phyloP scores from a whole-genome alignment of 2,329 filamentous ascomycete species.

The Cadophora sp. region DNA sequence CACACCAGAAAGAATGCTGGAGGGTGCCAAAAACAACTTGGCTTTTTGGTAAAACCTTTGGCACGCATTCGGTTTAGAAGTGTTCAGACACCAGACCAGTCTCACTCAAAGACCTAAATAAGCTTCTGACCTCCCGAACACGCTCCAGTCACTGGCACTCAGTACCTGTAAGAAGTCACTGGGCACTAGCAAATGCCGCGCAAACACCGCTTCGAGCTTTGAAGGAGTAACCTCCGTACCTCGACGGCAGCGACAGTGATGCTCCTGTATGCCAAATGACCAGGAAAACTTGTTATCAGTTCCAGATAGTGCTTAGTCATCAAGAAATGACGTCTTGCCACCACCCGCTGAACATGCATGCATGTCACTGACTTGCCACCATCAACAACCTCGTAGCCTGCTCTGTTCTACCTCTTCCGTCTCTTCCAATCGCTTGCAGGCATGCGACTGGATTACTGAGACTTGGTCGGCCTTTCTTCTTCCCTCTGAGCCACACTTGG shows the following conservation, averaged over 20 bases:
- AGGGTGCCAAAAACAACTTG: neutral
- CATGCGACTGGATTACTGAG: conserved; percentile 15
- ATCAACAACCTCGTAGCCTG: conserved; percentile 1
- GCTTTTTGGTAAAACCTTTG: neutral
- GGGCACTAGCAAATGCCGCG: neutral
- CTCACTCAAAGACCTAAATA: neutral
- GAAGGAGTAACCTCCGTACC: neutral
- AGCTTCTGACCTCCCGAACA: neutral
- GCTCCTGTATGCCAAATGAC: neutral
- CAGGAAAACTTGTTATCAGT: conserved; percentile 5
- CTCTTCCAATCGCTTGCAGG: conserved; percentile 4
- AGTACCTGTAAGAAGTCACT: neutral
- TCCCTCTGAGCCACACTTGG: conserved; percentile 15
- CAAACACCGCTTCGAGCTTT: no score
- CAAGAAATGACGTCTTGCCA: neutral
- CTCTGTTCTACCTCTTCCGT: neutral
- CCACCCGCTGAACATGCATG: neutral
- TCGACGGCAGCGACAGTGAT: neutral
- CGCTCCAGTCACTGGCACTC: neutral
- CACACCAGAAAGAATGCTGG: neutral
- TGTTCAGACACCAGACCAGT: neutral
- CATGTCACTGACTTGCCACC: conserved; percentile 6
- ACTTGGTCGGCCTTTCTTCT: conserved; percentile 1
- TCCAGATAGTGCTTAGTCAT: neutral
- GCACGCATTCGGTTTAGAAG: neutral